Evolutionary conservation across 106 monocot species (phyloP).

Genomic region (Acorus calamus): DNA sequence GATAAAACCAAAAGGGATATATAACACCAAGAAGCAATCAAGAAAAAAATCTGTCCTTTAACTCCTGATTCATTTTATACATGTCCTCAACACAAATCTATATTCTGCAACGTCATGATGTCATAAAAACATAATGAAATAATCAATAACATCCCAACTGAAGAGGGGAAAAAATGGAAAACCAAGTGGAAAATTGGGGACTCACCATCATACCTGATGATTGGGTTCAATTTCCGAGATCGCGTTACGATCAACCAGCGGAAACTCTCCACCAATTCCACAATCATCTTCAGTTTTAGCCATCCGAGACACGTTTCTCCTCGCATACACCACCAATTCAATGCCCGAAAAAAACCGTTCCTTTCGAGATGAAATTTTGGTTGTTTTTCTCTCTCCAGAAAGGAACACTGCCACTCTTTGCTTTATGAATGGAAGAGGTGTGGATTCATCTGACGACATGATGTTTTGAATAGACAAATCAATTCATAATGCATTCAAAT

Average conservation of each 20-base stretch:
- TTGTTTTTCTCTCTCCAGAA: not conserved
- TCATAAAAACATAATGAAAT: not conserved
- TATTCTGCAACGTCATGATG: no score
- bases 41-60: no score
- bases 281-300: not conserved
- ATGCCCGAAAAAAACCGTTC: not conserved
- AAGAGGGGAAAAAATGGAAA: not conserved
- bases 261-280: not conserved
- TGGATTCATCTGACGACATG: conserved; percentile 16
- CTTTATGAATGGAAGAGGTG: conserved; percentile 9
- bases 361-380: conserved; percentile 7
- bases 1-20: not conserved
- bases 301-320: not conserved
- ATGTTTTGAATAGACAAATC: no score
- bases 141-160: not conserved
- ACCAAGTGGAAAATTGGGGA: conserved; percentile 14
- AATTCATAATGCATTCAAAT: not conserved
- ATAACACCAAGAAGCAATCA: no score
- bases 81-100: no score
- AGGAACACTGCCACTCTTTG: conserved; percentile 2
- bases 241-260: conserved; percentile 1
- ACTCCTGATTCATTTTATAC: no score
- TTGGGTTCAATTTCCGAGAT: conserved; percentile 12
- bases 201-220: conserved; percentile 83
- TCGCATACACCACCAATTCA: not conserved